Evolutionary conservation across 768 basidiomycete genomes (phyloP), one percentile per base, ranked within the genome.

Genomic region (Phylloporus scabripes): DNA sequence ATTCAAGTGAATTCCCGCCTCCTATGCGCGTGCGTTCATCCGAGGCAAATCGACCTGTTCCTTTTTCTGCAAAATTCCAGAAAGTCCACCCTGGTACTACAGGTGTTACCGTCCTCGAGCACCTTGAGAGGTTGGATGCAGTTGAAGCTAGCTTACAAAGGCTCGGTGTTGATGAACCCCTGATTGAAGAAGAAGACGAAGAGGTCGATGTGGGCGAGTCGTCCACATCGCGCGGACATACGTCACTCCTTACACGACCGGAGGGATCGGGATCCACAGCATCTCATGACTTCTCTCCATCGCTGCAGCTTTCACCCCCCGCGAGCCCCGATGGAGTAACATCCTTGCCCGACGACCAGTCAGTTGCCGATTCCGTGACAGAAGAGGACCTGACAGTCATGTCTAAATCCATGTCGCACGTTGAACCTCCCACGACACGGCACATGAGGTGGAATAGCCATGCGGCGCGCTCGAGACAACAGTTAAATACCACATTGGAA

Each of bases 31-130:
- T 83, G 37, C 75, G 75, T 36, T 83, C 83, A 29, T 73, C 79
- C 7, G 85, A 85, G 42, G 73, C 75, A 21, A 75, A 80, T 17
- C 78, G 90, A 29, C 89, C 90, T 0, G 84, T 92, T 12, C 86
- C 88, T 4, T 89, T 92, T 64, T 81, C 83, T 11, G 78, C 83
- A n/a, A 91, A 90, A 68, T 87, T 87, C 66, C 81, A 85, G 60
- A 79, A 82, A 42, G 83, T 91, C 29, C 86, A 89, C 60, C 88
- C 88, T 40, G 87, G 86, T 32, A 90, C 88, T 24, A 92, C 88
- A 0, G 91, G 91, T 10, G 89, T 92, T 21, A 85, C 82, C 9
- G 83, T 92, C 42, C 74, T 93, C 32, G 87, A 89, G 59, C 89
- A 92, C 56, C 74, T 93, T 55, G 91, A 93, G 61, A 81, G 87